These are phyloP conservation scores for Cornus florida DNA, from an alignment of 148 eudicot species.

Conservation along the genomic window DNA sequence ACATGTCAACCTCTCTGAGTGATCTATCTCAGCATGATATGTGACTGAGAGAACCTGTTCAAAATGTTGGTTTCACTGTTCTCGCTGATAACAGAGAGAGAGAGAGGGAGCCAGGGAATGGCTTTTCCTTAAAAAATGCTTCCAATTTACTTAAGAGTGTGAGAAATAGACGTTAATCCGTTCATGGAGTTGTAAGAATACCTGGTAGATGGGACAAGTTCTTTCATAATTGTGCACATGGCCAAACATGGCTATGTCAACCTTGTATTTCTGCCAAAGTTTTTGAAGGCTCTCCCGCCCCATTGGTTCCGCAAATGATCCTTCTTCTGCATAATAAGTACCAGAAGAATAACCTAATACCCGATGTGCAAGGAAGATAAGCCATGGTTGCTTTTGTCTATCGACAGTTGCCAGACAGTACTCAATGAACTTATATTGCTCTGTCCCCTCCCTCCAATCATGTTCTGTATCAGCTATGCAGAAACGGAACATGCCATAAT, in stretches of 20 bases:
- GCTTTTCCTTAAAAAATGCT: too few relatives aligned
- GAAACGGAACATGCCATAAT: conserved; percentile 92
- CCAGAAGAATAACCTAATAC: conserved; percentile 84
- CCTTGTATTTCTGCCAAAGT: conserved; percentile 93
- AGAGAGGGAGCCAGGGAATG: too few relatives aligned
- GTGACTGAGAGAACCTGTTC: too few relatives aligned
- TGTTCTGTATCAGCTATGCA: conserved; percentile 91
- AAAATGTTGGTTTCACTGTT: neutral
- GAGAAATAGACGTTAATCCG: neutral
- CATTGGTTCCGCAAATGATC: conserved; percentile 91
- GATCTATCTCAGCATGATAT: too few relatives aligned
- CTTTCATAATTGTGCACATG: conserved; percentile 90
- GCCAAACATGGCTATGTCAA: conserved; percentile 84
- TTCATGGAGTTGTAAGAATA: conserved; percentile 16
- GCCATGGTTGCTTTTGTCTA: conserved; percentile 92
- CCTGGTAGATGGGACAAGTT: conserved; percentile 95
- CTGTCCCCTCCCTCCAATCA: conserved; percentile 91
- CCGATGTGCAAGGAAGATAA: conserved; percentile 86
- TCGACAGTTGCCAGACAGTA: conserved; percentile 85
- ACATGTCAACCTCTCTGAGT: too few relatives aligned
- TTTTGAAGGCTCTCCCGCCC: conserved; percentile 92
- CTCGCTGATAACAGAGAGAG: neutral
- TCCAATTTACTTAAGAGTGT: too few relatives aligned
- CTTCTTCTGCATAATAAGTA: conserved; percentile 50
- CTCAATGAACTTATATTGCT: conserved; percentile 84